Evolutionary conservation across 495 filamentous ascomycete species (phyloP).

Genomic region (Bathelium albidoporum): DNA sequence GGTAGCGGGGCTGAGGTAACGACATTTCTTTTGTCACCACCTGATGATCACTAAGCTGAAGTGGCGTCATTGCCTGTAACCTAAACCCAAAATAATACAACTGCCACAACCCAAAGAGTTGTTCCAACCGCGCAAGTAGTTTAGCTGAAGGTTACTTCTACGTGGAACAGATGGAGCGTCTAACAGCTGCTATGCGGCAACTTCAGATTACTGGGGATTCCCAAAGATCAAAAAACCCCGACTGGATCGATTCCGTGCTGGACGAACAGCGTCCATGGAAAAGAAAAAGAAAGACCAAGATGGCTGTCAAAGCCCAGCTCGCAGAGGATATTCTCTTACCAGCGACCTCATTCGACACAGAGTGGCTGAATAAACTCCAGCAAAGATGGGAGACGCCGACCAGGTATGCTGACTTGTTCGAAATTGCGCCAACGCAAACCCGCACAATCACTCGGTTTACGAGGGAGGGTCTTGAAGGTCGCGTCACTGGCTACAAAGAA

Average conservation of each 20-base stretch:
- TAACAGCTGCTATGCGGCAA: neutral
- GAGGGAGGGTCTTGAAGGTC: constrained; percentile 84
- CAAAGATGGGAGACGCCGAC: constrained; percentile 77
- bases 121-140: too few relatives aligned
- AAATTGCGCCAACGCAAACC: constrained; percentile 80
- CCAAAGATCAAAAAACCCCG: neutral
- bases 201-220: neutral
- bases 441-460: constrained; percentile 87
- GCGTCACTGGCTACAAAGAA: constrained; percentile 88
- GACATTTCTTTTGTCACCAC: too few relatives aligned
- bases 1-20: too few relatives aligned
- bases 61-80: neutral
- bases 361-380: constrained; percentile 83
- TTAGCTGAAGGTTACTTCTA: too few relatives aligned
- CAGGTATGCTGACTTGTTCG: constrained; percentile 70
- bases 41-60: neutral
- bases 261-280: constrained; percentile 46
- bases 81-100: neutral
- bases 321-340: constrained; percentile 72
- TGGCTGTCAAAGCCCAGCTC: constrained; percentile 54
- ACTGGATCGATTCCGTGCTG: constrained; percentile 40
- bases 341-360: constrained; percentile 59
- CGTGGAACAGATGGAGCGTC: constrained; percentile 1
- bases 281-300: constrained; percentile 42
- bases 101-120: too few relatives aligned